Conservation (phyloP, 2,329 filamentous ascomycete species). For the Neonectria hederae region DNA sequence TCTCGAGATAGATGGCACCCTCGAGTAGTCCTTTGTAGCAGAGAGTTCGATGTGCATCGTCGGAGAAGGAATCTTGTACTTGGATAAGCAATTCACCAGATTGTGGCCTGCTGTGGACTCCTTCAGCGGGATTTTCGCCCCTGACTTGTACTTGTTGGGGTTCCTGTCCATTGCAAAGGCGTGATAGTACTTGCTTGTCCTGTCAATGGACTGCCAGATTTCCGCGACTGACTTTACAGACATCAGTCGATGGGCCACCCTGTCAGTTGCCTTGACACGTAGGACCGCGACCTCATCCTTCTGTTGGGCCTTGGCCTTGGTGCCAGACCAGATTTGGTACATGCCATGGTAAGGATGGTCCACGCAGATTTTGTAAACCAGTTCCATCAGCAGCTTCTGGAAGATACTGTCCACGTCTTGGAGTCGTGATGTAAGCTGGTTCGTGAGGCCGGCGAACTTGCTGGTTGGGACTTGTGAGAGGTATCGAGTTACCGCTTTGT, state of each 20-base stretch:
- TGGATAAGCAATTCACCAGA: slow-evolving; percentile 70
- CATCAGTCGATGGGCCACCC: slow-evolving; percentile 70
- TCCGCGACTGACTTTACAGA: slow-evolving; percentile 59
- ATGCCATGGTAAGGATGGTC: slow-evolving; percentile 98
- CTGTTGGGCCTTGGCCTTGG: slow-evolving; percentile 72
- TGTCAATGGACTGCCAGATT: slow-evolving; percentile 78
- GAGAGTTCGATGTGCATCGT: slow-evolving; percentile 86
- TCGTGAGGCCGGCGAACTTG: slow-evolving; percentile 94
- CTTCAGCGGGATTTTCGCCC: slow-evolving; percentile 70
- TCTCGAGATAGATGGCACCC: slow-evolving; percentile 76
- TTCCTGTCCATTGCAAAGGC: slow-evolving; percentile 72
- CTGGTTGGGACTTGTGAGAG: slow-evolving; percentile 81
- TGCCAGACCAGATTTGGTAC: slow-evolving; percentile 93
- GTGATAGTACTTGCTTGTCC: slow-evolving; percentile 75
- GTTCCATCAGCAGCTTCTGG: slow-evolving; percentile 75
- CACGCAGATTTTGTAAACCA: slow-evolving; percentile 85
- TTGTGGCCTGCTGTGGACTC: slow-evolving; percentile 70
- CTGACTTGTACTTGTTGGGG: slow-evolving; percentile 72
- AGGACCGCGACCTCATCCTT: slow-evolving; percentile 80
- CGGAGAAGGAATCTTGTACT: slow-evolving; percentile 81
- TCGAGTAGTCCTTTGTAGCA: slow-evolving; percentile 76
- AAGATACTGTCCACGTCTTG: slow-evolving; percentile 77
- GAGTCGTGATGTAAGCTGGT: slow-evolving; percentile 93
- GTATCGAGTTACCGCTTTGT: slow-evolving; percentile 76
- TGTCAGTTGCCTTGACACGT: slow-evolving; percentile 77